Conservation (phyloP, 1,284 basidiomycete genomes). For the Moesziomyces antarcticus region DNA sequence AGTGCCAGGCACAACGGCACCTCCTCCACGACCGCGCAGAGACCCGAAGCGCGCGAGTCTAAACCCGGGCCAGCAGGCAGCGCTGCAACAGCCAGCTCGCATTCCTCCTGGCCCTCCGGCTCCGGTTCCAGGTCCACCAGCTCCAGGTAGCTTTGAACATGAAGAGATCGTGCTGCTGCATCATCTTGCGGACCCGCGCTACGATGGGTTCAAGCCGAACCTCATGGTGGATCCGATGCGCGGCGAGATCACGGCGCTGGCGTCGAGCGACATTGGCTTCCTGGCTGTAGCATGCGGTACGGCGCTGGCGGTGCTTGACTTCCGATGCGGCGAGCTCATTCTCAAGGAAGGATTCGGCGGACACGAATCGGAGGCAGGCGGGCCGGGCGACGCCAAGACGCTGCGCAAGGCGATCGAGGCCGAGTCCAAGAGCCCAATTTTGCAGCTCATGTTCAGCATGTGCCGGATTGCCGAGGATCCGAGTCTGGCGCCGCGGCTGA, state of each 20-base stretch:
- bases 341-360: conserved; percentile 59
- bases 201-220: conserved; percentile 63
- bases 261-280: conserved; percentile 59
- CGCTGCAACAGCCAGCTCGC: not conserved
- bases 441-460: conserved; percentile 50
- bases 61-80: not conserved
- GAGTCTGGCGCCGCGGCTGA: conserved; percentile 53
- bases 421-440: conserved; percentile 53
- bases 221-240: conserved; percentile 55
- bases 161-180: conserved; percentile 42
- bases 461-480: conserved; percentile 52
- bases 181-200: conserved; percentile 30
- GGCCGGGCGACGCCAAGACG: conserved; percentile 20
- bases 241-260: conserved; percentile 49
- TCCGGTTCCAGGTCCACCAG: conserved; percentile 2
- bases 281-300: conserved; percentile 57
- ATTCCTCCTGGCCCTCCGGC: too few relatives aligned
- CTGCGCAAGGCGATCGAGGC: conserved; percentile 44
- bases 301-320: conserved; percentile 59
- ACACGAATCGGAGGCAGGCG: conserved; percentile 12
- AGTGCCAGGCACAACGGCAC: not conserved
- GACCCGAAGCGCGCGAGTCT: conserved; percentile 38
- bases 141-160: conserved; percentile 4
- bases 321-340: conserved; percentile 56
- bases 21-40: conserved; percentile 45